phyloP scores from a whole-genome alignment of 192 early-diverging fungal species.

The Allomyces arbusculus region DNA sequence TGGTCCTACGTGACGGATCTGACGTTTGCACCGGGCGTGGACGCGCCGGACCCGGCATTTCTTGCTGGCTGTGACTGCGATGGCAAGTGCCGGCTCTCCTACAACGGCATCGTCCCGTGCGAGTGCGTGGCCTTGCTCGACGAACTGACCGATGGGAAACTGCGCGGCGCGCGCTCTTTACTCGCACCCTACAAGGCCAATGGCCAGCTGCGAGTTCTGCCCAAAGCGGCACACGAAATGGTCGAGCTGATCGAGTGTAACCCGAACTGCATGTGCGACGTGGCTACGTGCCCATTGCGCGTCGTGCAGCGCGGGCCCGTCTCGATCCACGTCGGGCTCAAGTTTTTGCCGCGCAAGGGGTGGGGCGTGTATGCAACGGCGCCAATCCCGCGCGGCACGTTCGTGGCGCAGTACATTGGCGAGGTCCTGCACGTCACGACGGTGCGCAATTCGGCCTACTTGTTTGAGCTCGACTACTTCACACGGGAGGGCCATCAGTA shows the following conservation, averaged over 20 bases:
- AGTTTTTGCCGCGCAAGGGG: not conserved
- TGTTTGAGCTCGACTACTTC: not conserved
- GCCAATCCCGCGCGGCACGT: not conserved
- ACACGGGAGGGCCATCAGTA: not conserved
- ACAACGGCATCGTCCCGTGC: too few species aligned
- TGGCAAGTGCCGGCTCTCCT: too few species aligned
- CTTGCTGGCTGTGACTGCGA: too few species aligned
- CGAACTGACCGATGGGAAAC: not conserved
- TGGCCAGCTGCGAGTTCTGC: not conserved
- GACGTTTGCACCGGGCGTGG: too few species aligned
- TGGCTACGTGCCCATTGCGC: not conserved
- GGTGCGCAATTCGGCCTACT: not conserved
- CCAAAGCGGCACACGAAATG: not conserved
- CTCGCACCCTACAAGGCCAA: not conserved
- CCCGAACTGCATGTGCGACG: too few species aligned
- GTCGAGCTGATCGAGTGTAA: too few species aligned
- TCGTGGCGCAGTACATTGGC: not conserved
- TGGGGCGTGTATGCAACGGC: not conserved
- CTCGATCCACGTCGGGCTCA: not conserved
- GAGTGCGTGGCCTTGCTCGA: not conserved
- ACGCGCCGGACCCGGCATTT: too few species aligned
- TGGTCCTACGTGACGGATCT: too few species aligned
- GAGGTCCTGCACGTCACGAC: not conserved
- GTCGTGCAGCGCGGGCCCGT: not conserved
- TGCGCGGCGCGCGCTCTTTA: not conserved